Percentiles rank a stretch among this genome's conserved stretches.
These are phyloP conservation scores for Phytophthora cactorum DNA, from an alignment of 352 stramenopile genomes.

Conservation along the genomic window DNA sequence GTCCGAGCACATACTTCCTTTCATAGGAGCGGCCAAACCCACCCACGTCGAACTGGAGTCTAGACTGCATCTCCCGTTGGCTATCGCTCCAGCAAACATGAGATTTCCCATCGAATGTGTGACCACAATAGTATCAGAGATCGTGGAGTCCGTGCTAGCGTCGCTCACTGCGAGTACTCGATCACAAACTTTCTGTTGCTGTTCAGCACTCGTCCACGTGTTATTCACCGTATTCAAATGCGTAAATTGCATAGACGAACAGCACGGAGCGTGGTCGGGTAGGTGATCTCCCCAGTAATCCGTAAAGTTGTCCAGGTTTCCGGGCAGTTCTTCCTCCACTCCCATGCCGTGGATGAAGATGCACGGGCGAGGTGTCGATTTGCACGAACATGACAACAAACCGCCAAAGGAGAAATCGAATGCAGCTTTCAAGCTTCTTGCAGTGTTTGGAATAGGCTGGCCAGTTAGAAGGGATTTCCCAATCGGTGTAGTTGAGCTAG, in stretches of 20 bases:
- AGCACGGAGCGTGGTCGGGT: slow-evolving; percentile 16
- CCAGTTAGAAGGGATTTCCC: slow-evolving; percentile 8
- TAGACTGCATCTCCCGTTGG: slow-evolving; percentile 11
- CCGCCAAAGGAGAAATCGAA: slow-evolving; percentile 13
- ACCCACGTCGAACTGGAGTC: slow-evolving; percentile 35
- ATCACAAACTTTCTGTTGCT: slow-evolving; percentile 44
- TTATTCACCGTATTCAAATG: slow-evolving; percentile 51
- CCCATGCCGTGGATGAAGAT: slow-evolving; percentile 26
- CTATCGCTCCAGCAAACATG: slow-evolving; percentile 24
- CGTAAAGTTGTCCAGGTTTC: slow-evolving; percentile 14
- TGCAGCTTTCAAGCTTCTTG: slow-evolving; percentile 7
- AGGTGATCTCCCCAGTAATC: slow-evolving; percentile 22
- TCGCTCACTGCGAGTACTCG: slow-evolving; percentile 24
- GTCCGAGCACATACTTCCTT: slow-evolving; percentile 40
- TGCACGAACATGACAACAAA: slow-evolving; percentile 12
- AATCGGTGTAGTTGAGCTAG: neutral
- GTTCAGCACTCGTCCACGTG: slow-evolving; percentile 40
- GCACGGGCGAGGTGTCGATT: slow-evolving; percentile 16
- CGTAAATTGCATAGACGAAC: slow-evolving; percentile 38
- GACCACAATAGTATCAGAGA: slow-evolving; percentile 39
- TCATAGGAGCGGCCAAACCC: slow-evolving; percentile 34
- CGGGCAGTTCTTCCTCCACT: slow-evolving; percentile 9
- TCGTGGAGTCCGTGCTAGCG: slow-evolving; percentile 10
- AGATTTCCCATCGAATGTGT: slow-evolving; percentile 48
- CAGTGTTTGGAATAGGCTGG: neutral